phyloP scores from a whole-genome alignment of 768 basidiomycete genomes.

The Suillus luteus region DNA sequence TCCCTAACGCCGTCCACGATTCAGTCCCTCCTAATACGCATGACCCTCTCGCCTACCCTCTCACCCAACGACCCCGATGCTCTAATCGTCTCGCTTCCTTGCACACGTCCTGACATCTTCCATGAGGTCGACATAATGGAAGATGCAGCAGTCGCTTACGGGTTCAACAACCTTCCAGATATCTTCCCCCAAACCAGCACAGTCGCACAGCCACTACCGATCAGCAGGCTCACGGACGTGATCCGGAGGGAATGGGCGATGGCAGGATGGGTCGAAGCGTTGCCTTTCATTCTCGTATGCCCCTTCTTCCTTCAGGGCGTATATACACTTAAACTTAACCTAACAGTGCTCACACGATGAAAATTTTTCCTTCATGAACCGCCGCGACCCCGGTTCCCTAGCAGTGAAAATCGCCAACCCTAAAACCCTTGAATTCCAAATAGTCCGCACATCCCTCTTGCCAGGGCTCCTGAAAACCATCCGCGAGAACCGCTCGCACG shows the following conservation, averaged over 20 bases:
- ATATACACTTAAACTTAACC: constrained; percentile 5
- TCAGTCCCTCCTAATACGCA: constrained; percentile 72
- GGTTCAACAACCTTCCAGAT: constrained; percentile 94
- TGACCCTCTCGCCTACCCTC: constrained; percentile 68
- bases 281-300: constrained; percentile 89
- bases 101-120: constrained; percentile 97
- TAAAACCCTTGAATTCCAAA: constrained; percentile 96
- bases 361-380: constrained; percentile 94
- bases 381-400: constrained; percentile 72
- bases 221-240: constrained; percentile 89
- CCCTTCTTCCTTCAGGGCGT: not conserved
- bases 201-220: constrained; percentile 87
- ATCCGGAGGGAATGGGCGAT: constrained; percentile 89
- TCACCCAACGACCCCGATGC: constrained; percentile 65
- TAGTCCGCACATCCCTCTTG: constrained; percentile 93
- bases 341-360: constrained; percentile 95
- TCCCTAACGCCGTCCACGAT: constrained; percentile 66
- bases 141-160: constrained; percentile 96
- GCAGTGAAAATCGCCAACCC: constrained; percentile 96
- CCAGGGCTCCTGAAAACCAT: constrained; percentile 96
- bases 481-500: constrained; percentile 92
- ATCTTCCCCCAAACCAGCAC: constrained; percentile 93
- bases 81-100: constrained; percentile 76
- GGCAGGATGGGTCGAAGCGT: constrained; percentile 94
- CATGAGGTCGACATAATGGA: constrained; percentile 99